Evolutionary conservation across 345 rosid species (phyloP), one percentile per base, ranked within the genome.

Genomic region (Boechera divaricarpa): DNA sequence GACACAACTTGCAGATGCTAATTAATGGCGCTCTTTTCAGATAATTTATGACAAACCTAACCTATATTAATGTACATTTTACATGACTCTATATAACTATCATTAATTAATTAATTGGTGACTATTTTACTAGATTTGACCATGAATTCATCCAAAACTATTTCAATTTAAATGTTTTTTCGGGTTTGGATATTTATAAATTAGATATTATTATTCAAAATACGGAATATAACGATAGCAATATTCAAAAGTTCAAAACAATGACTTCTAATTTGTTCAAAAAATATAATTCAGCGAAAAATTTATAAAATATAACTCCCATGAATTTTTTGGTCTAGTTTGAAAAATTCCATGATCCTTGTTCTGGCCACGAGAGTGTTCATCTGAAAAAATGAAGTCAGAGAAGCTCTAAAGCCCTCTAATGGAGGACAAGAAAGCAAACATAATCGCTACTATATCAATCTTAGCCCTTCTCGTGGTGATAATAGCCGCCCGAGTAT

Each of bases 391-490:
- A 38, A 39, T 70, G 75, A 72, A 33, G 68, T 48, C 69, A 49
- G 24, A 55, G 77, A 77, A 78, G 75, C 64, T 54, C 65, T 51
- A 67, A 75, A 16, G 7, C 15, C 72, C 67, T 77, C 42, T 83
- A 82, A 91, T 91, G 98, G 98, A 89, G 84, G 87, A 90, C 81
- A 87, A 77, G 87, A 90, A 83, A 80, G 86, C 81, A 18, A 83
- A 86, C 38, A 80, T 86, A 67, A 67, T 84, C 44, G 87, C 86
- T 3, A 48, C 49, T 63, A 32, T 72, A 29, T 36, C 73, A 0
- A 67, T 87, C 70, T 29, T 56, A 16, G 7, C 67, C 24, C 88
- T 90, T 18, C 5, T 90, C 63, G 1, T 83, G 11, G 11, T 87
- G 5, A 83, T 91, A 64, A 56, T 87, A 42, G 56, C 79, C 7